These are phyloP conservation scores for Pythium periplocum DNA, from an alignment of 352 stramenopile species.

Conservation along the genomic window DNA sequence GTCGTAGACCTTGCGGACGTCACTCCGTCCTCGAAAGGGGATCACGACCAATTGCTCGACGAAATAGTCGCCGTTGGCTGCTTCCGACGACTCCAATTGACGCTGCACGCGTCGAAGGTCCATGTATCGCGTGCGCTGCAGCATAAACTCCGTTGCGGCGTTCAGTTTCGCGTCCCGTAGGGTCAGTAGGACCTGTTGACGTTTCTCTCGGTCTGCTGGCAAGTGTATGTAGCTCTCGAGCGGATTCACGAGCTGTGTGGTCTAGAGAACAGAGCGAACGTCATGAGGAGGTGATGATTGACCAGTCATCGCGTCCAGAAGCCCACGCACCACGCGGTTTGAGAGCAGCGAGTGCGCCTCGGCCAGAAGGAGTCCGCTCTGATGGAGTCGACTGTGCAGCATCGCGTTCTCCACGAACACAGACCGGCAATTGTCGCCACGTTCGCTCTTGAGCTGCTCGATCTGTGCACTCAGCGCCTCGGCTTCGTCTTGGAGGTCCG, in stretches of 20 bases:
- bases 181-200: slow-evolving; percentile 4
- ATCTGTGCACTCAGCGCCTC: too few species aligned
- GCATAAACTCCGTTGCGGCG: slow-evolving; percentile 5
- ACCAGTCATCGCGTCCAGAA: too few species aligned
- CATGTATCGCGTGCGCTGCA: slow-evolving; percentile 2
- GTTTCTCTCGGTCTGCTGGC: neutral
- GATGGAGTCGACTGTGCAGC: too few species aligned
- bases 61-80: neutral
- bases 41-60: neutral
- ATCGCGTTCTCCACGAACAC: too few species aligned
- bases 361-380: too few species aligned
- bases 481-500: too few species aligned
- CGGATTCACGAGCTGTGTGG: neutral
- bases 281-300: too few species aligned
- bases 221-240: slow-evolving; percentile 7
- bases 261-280: neutral
- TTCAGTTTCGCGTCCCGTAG: slow-evolving; percentile 2
- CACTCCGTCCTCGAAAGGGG: neutral
- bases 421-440: too few species aligned
- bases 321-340: too few species aligned
- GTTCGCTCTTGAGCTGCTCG: too few species aligned
- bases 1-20: neutral
- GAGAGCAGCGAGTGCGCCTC: too few species aligned
- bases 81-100: neutral
- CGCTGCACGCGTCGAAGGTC: neutral